Base-by-base conservation (phyloP, 345 rosid species). In the Citrus hindsii region DNA sequence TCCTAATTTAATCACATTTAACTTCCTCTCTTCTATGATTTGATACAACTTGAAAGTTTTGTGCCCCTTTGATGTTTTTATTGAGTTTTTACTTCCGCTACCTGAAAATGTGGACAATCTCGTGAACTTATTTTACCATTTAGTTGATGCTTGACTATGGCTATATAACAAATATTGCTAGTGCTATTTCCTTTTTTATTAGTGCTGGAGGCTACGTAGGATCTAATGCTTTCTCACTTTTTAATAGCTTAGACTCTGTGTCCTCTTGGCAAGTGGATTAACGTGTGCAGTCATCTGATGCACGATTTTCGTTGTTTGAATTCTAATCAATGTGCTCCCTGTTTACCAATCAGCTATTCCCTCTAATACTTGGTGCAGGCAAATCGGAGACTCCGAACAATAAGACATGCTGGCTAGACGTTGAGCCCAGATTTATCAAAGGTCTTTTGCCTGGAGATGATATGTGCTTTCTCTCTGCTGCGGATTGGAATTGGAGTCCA, bases 381-480 rank as follows among this genome's bases (percentile, higher is more conserved):
- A 35, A 32, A 32, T 32, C 61, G 5, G 51, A 13, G 25, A 33
- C 9, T 21, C 51, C 30, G 1, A 69, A 30, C 27, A 37, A 37
- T 67, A 69, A 59, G 61, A 28, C 53, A 67, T 66, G 73, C 37
- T 4, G 24, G 46, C 55, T 6, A 65, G 72, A 53, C 16, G 72
- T 28, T 40, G 55, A 48, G 35, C 46, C 27, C 9, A 9, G 38
- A 68, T 27, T 48, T 6, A 24, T 46, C 63, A 67, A 40, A 25
- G 25, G 68, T 7, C 69, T 63, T 63, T 30, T 68, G 28, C 80
- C 70, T 30, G 48, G 62, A 73, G 73, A 61, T 73, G 64, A 79
- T 69, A 28, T 77, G 22, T 59, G 64, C 76, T 73, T 67, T 33
- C 81, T 64, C 2, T 73, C 71, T 67, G 46, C 9, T 53, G 74